Evolutionary conservation across 169 alveolate species (phyloP), one percentile per base, ranked within the genome.

Genomic region (Eimeria brunetti): DNA sequence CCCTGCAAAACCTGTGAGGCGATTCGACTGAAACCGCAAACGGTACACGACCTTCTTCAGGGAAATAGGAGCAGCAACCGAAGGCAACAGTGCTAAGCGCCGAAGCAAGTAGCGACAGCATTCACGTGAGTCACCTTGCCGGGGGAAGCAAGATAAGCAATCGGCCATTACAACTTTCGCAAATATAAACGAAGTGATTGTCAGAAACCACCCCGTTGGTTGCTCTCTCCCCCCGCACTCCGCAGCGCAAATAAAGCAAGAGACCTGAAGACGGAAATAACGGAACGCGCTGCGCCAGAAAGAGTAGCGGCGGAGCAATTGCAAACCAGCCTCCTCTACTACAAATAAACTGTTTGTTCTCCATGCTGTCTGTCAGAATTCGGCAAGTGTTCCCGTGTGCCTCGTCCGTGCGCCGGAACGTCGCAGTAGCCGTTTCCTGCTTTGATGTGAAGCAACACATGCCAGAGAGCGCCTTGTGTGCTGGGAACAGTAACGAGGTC

Each of bases 401-500:
- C 2, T 8, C 33, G 22, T 30, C 80, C 80, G 5, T 64, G 76
- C 4, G 44, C 2, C 20, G 76, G 20, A 24, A 27, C 11, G 46
- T 69, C 12, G 51, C 51, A 24, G 80, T 8, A 69, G 80, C 33
- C 51, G 49, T 69, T 30, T 27, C 75, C 24, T 24, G 80, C 51
- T 69, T 69, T 36, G 46, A 69, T 36, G 51, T 69, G 11, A 51
- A 16, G 46, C 51, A 69, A 69, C 51, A 69, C 80, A 30, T 69
- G 51, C 80, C 60, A 51, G 64, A 60, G 41, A 12, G 92, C 92
- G 18, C 92, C 92, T 38, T 85, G 30, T n/a, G 30, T 60, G 80
- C 80, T 58, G n/a, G 69, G 36, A 85, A 85, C 92, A 4, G 92
- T 85, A 12, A 85, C 41, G 33, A 38, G 60, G 58, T 85, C 81